Conservation (phyloP, 2,329 filamentous ascomycete species). For the Venturia oleaginea region DNA sequence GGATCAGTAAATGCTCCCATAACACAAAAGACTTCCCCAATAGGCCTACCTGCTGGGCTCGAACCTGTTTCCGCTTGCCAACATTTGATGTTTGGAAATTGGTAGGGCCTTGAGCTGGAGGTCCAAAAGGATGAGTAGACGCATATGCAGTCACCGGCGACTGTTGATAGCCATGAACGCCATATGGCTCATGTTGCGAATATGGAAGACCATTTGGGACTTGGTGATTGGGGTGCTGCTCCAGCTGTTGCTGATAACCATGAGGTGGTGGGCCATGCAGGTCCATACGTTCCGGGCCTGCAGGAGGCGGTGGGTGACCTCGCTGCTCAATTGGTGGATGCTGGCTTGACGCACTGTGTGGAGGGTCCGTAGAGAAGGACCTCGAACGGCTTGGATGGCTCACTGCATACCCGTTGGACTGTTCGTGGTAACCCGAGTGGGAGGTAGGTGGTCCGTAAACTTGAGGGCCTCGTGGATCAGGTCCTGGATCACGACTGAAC, state of each 20-base stretch:
- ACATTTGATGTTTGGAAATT: not conserved
- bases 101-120: conserved; percentile 2
- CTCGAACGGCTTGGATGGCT: conserved; percentile 2
- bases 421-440: conserved; percentile 4
- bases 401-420: conserved; percentile 10
- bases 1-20: not conserved
- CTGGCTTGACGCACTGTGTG: not conserved
- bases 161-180: not conserved
- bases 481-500: not conserved
- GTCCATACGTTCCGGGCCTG: conserved; percentile 1
- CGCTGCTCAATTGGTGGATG: not conserved
- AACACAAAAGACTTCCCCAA: not conserved
- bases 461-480: conserved; percentile 3
- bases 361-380: conserved; percentile 3
- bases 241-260: conserved; percentile 7
- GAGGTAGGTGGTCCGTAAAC: conserved; percentile 1
- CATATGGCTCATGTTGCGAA: conserved; percentile 10
- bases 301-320: conserved; percentile 1
- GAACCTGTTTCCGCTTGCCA: conserved; percentile 4
- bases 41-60: conserved; percentile 8
- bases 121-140: not conserved
- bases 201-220: conserved; percentile 8
- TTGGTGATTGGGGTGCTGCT: conserved; percentile 7
- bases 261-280: not conserved
- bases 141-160: conserved; percentile 1